Evolutionary conservation across 768 basidiomycete species (phyloP).

Genomic region (Xanthoconium purpureum): DNA sequence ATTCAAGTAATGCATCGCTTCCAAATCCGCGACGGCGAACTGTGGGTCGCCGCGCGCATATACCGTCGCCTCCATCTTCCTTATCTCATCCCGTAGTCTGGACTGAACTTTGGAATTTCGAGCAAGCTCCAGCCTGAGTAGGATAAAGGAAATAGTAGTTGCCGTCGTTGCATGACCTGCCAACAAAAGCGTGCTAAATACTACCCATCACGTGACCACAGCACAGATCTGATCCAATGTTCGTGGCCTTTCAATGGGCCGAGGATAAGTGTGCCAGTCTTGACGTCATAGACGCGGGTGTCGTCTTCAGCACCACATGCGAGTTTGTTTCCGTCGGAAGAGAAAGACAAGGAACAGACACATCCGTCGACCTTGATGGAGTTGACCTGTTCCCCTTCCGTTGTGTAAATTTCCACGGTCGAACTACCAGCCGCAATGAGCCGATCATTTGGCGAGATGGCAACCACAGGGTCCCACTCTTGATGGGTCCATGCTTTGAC

Average conservation of each 20-base stretch:
- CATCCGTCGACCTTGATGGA: neutral
- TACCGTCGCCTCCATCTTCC: neutral
- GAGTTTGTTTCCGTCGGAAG: neutral
- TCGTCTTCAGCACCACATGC: neutral
- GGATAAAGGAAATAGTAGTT: slow-evolving; percentile 46
- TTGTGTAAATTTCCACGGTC: neutral
- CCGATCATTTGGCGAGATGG: neutral
- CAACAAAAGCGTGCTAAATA: slow-evolving; percentile 39
- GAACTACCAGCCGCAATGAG: neutral
- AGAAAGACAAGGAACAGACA: neutral
- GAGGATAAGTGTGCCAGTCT: too few relatives aligned
- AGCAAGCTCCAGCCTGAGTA: slow-evolving; percentile 62
- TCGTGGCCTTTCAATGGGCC: too few relatives aligned
- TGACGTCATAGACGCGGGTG: neutral
- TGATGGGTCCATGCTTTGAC: neutral
- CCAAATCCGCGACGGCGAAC: slow-evolving; percentile 37
- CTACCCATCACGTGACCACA: too few relatives aligned
- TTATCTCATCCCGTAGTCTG: slow-evolving; percentile 44
- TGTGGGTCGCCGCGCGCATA: neutral
- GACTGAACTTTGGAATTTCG: slow-evolving; percentile 53
- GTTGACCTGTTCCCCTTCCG: neutral
- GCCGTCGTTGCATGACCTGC: slow-evolving; percentile 61
- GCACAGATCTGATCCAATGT: too few relatives aligned
- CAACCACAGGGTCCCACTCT: neutral
- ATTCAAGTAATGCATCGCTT: slow-evolving; percentile 46